Conservation (phyloP, 805 yeast species). For the Tetrapisispora arboricola region DNA sequence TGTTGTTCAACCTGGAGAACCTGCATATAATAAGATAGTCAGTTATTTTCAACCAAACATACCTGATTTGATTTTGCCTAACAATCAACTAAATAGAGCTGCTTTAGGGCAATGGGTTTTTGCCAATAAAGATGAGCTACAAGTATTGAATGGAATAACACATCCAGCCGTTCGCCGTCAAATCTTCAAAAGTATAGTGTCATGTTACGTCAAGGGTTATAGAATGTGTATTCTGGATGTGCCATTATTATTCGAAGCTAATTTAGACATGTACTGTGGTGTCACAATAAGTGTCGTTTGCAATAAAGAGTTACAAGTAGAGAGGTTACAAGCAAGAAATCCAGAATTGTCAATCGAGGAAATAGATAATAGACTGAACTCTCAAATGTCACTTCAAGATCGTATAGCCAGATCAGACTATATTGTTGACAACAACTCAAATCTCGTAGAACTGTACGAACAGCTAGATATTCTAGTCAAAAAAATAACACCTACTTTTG, state of each 20-base stretch:
- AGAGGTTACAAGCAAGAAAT: constrained; percentile 58
- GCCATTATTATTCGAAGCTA: constrained; percentile 79
- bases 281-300: constrained; percentile 59
- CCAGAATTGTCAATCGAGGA: constrained; percentile 55
- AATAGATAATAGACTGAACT: constrained; percentile 57
- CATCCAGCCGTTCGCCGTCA: constrained; percentile 75
- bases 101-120: constrained; percentile 75
- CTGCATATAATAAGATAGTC: constrained; percentile 60
- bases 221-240: constrained; percentile 71
- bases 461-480: constrained; percentile 35
- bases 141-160: constrained; percentile 57
- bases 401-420: constrained; percentile 53
- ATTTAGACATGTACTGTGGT: constrained; percentile 64
- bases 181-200: constrained; percentile 46
- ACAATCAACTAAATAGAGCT: constrained; percentile 47
- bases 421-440: constrained; percentile 52
- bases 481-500: constrained; percentile 31
- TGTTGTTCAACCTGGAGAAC: constrained; percentile 70
- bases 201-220: constrained; percentile 48
- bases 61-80: constrained; percentile 36
- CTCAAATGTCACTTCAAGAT: constrained; percentile 62
- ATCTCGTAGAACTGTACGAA: constrained; percentile 34
- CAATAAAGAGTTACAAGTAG: constrained; percentile 43
- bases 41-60: constrained; percentile 45
- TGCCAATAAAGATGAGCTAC: constrained; percentile 49